Percentiles rank a stretch among this genome's conserved stretches.
phyloP scores from a whole-genome alignment of 371 early-diverging fungal genomes.

The Apophysomyces elegans region DNA sequence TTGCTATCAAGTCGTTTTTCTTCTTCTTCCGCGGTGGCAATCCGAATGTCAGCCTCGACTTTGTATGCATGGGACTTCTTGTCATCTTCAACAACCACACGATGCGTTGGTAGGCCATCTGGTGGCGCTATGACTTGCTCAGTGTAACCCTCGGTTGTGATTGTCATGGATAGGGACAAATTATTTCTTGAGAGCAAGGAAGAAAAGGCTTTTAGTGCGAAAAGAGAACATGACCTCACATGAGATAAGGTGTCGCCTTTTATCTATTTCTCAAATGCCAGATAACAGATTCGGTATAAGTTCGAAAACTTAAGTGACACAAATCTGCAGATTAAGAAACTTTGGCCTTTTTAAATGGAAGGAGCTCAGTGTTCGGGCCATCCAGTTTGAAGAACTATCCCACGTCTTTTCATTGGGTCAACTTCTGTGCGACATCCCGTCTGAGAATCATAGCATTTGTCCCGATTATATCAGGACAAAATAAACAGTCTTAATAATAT shows the following conservation, averaged over 20 bases:
- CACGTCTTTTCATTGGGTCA: conserved; percentile 1
- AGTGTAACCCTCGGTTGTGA: neutral
- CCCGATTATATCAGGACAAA: neutral
- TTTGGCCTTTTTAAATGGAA: neutral
- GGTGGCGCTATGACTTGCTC: neutral
- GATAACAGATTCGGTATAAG: conserved; percentile 2
- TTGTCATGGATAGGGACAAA: neutral
- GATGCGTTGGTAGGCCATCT: neutral
- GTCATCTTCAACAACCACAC: conserved; percentile 7
- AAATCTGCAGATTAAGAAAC: neutral
- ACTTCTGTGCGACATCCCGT: neutral
- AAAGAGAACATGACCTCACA: neutral
- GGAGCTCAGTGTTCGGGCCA: conserved; percentile 4
- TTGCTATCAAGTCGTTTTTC: neutral
- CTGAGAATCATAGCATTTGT: neutral
- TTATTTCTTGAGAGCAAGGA: neutral
- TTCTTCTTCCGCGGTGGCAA: neutral
- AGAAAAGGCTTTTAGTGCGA: neutral
- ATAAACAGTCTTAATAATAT: neutral
- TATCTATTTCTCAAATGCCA: conserved; percentile 2
- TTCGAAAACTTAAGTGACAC: neutral
- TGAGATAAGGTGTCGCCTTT: conserved; percentile 8
- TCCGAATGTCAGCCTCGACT: neutral
- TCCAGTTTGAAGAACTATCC: neutral
- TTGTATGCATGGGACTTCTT: conserved; percentile 3